Conservation (phyloP, 805 yeast genomes). For the Candida nonsorbophila region DNA sequence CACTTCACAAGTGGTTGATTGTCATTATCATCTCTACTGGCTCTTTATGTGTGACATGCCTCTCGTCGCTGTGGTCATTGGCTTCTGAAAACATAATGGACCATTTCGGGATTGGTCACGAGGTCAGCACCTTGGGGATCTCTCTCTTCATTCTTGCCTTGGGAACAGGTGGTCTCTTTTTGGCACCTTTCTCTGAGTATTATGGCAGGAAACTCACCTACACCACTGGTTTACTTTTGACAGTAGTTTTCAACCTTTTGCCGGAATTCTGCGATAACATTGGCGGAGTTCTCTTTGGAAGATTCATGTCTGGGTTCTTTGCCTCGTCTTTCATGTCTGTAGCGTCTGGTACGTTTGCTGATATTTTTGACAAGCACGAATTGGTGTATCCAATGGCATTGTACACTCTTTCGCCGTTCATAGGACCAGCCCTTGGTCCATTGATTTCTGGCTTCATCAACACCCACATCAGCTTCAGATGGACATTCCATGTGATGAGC, state of each 20-base stretch:
- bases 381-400: constrained; percentile 17
- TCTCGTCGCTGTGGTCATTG: constrained; percentile 25
- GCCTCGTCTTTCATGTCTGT: constrained; percentile 24
- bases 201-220: constrained; percentile 56
- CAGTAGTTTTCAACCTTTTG: constrained; percentile 17
- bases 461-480: constrained; percentile 12
- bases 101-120: constrained; percentile 18
- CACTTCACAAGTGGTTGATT: constrained; percentile 19
- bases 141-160: constrained; percentile 22
- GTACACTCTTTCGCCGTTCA: constrained; percentile 23
- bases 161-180: constrained; percentile 24
- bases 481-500: constrained; percentile 21
- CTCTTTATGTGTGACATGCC: constrained; percentile 21
- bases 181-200: constrained; percentile 60
- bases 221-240: constrained; percentile 18
- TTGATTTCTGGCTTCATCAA: constrained; percentile 22
- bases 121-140: constrained; percentile 20
- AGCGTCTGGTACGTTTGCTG: constrained; percentile 24
- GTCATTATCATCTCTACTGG: constrained; percentile 16
- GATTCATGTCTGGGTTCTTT: constrained; percentile 21
- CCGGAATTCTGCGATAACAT: constrained; percentile 19
- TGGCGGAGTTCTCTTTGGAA: constrained; percentile 21
- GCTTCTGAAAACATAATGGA: constrained; percentile 16
- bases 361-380: constrained; percentile 19
- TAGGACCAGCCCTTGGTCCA: constrained; percentile 26